Evolutionary conservation across 2,329 filamentous ascomycete genomes (phyloP).

Genomic region (Amauroascus verrucosus): DNA sequence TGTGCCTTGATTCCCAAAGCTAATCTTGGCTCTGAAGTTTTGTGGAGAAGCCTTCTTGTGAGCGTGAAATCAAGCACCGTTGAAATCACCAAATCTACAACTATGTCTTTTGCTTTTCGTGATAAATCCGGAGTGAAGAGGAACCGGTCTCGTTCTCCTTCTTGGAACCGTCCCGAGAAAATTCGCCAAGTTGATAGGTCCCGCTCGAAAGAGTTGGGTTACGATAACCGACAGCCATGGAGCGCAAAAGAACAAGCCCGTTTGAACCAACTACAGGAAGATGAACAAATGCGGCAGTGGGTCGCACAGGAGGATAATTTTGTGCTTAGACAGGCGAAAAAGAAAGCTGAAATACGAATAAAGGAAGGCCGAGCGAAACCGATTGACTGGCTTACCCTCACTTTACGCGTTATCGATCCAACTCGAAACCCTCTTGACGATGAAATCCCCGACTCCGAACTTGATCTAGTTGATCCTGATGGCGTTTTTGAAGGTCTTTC

Average conservation of each 20-base stretch:
- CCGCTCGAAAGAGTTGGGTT: slow-evolving; percentile 20
- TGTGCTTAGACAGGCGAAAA: slow-evolving; percentile 92
- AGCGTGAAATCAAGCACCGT: background rate
- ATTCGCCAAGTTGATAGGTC: slow-evolving; percentile 25
- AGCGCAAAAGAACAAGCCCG: slow-evolving; percentile 36
- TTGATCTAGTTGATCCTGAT: slow-evolving; percentile 70
- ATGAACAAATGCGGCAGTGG: slow-evolving; percentile 70
- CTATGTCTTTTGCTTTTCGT: slow-evolving; percentile 28
- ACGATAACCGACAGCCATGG: slow-evolving; percentile 19
- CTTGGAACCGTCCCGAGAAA: slow-evolving; percentile 32
- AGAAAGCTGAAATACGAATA: slow-evolving; percentile 91
- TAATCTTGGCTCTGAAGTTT: no score
- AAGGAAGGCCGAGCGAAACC: slow-evolving; percentile 82
- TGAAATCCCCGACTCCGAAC: slow-evolving; percentile 64
- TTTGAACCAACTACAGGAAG: slow-evolving; percentile 53
- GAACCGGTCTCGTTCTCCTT: slow-evolving; percentile 35
- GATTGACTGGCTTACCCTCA: slow-evolving; percentile 89
- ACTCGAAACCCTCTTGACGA: slow-evolving; percentile 72
- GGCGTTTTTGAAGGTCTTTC: slow-evolving; percentile 66
- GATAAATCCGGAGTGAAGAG: slow-evolving; percentile 31
- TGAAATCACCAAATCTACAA: background rate
- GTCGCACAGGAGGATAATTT: slow-evolving; percentile 93
- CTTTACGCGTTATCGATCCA: slow-evolving; percentile 74
- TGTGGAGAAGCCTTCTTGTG: background rate
- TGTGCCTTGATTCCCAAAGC: background rate